A percentile compares a stretch with the other conserved stretches of the same genome.
These are phyloP conservation scores for Erodium trifolium DNA, from an alignment of 441 rosid species.

Conservation along the genomic window DNA sequence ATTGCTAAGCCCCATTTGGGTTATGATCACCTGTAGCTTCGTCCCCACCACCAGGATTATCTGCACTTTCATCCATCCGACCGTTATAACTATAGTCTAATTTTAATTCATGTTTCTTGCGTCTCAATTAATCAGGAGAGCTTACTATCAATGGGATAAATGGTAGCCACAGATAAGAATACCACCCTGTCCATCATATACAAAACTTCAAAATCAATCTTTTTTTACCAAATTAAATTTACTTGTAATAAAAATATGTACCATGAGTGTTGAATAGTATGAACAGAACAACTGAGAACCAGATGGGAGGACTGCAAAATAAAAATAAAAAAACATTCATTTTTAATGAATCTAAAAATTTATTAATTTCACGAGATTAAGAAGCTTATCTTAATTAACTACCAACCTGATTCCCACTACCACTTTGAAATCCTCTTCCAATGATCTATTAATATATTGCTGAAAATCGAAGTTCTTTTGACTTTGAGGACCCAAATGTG, in stretches of 20 bases:
- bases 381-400: too few relatives aligned
- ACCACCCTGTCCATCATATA: slow-evolving; percentile 33
- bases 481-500: slow-evolving; percentile 54
- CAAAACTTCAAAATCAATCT: neutral
- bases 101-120: too few relatives aligned
- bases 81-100: too few relatives aligned
- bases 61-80: slow-evolving; percentile 22
- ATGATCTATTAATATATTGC: slow-evolving; percentile 52
- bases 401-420: slow-evolving; percentile 52
- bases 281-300: slow-evolving; percentile 52
- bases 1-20: slow-evolving; percentile 42
- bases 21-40: slow-evolving; percentile 41
- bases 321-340: neutral
- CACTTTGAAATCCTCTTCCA: slow-evolving; percentile 11
- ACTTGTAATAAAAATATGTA: slow-evolving; percentile 15
- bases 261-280: slow-evolving; percentile 46
- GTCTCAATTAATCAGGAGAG: neutral
- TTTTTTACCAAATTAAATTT: too few relatives aligned
- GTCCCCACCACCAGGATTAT: slow-evolving; percentile 26
- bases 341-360: too few relatives aligned
- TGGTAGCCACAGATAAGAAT: slow-evolving; percentile 50
- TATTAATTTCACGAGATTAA: too few relatives aligned
- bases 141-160: slow-evolving; percentile 48
- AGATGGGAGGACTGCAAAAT: slow-evolving; percentile 48
- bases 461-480: slow-evolving; percentile 40